Evolutionary conservation across 2,329 filamentous ascomycete genomes (phyloP), one percentile per base, ranked within the genome.

Genomic region (Ophiostoma pallidulum): DNA sequence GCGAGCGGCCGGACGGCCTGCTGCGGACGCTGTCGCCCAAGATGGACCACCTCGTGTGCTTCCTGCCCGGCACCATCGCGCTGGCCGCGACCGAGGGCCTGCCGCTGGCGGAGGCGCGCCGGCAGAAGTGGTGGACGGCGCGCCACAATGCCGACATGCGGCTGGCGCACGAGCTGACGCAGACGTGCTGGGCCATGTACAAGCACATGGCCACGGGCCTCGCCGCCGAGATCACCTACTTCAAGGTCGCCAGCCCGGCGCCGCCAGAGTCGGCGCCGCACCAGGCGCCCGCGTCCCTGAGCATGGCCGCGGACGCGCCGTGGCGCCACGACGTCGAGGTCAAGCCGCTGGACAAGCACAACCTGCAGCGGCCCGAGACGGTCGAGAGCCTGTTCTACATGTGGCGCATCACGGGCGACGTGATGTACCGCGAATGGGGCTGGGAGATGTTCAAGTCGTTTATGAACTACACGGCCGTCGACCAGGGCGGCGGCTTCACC

Each of bases 361-460:
- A 98, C 61, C 73, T 98, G 29, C 92, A 97, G 66, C 79, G 92
- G 28, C 92, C 92, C 0, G 92, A 98, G 70, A 96, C 92, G 0
- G 82, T 96, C n/a, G 92, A 98, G 69, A 90, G 82, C 51, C 70
- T 98, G 52, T 90, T 98, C 60, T 95, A 97, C 69, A 94, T 98
- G 89, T 98, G 91, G 85, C 83, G 92, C 53, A 94, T 98, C 64
- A 98, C 92, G 1, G 87, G 86, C 22, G 90, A 98, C 53, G 72
- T 78, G 33, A 83, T 80, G 55, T 98, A 98, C 66, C 79, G 92
- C 22, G 81, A 96, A 59, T 97, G 91, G 91, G 92, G 92, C 13
- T 98, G 92, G 92, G 84, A 95, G 57, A 97, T 98, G 82, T 98
- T 98, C 69, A 82, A 87, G 62, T 81, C 84, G 1, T 98, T 98